phyloP scores from a whole-genome alignment of 2,329 filamentous ascomycete species.

The Colletotrichum sp. region DNA sequence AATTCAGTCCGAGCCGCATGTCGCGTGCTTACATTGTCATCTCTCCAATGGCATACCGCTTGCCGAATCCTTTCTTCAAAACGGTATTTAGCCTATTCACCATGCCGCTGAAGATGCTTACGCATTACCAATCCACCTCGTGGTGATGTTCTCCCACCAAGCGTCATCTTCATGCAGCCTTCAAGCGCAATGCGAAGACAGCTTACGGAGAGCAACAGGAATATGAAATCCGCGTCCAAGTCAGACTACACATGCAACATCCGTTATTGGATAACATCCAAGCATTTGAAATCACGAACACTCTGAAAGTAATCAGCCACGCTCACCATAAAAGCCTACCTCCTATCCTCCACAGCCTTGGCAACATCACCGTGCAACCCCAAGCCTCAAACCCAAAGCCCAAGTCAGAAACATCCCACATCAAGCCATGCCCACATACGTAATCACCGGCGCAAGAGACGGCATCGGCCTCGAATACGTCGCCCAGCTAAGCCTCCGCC shows the following conservation, averaged over 20 bases:
- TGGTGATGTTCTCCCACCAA: neutral
- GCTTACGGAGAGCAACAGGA: neutral
- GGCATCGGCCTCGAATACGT: constrained; percentile 35
- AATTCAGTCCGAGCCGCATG: neutral
- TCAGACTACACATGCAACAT: fast-evolving
- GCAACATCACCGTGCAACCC: neutral
- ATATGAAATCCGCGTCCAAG: neutral
- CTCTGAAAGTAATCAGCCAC: neutral
- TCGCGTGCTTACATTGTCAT: neutral
- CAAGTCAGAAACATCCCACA: neutral
- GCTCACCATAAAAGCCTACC: neutral
- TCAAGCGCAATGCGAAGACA: neutral
- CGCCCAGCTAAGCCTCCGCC: constrained; percentile 31
- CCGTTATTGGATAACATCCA: fast-evolving
- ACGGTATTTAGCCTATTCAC: neutral
- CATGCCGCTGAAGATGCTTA: neutral
- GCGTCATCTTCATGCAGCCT: neutral
- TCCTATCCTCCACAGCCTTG: neutral
- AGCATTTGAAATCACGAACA: neutral
- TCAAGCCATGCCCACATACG: constrained; percentile 31
- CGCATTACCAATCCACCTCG: neutral
- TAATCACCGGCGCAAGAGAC: constrained; percentile 37
- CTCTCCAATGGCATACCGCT: neutral
- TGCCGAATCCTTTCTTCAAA: neutral
- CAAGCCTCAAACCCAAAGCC: neutral